These are phyloP conservation scores for Pseudogymnoascus sp. DNA, from an alignment of 2,329 filamentous ascomycete genomes.

Conservation along the genomic window DNA sequence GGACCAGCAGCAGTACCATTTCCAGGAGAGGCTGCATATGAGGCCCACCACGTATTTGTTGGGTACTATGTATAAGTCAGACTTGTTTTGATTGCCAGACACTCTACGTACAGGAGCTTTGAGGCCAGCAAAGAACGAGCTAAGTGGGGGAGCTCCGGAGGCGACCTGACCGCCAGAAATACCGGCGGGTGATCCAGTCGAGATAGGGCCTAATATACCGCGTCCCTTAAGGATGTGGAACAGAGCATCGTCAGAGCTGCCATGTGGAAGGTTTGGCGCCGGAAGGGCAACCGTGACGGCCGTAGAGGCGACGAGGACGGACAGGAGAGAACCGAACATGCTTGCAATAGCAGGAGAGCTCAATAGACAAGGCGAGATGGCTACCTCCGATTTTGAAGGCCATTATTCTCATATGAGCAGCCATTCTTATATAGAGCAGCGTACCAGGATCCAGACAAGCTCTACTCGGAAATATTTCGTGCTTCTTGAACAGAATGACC, in stretches of 20 bases:
- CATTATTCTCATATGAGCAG: background rate
- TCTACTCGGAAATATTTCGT: background rate
- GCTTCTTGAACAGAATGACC: background rate
- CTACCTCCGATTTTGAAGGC: background rate
- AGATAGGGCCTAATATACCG: slow-evolving; percentile 19
- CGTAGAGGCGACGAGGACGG: background rate
- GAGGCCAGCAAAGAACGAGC: slow-evolving; percentile 22
- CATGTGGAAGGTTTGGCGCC: background rate
- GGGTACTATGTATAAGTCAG: slow-evolving; percentile 17
- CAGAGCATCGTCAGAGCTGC: background rate
- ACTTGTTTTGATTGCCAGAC: background rate
- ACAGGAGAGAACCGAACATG: slow-evolving; percentile 5
- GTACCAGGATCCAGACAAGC: background rate
- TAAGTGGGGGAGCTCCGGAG: slow-evolving; percentile 16
- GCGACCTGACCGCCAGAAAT: slow-evolving; percentile 19
- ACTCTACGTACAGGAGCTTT: slow-evolving; percentile 20
- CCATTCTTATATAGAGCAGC: background rate
- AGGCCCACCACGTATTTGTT: slow-evolving; percentile 24
- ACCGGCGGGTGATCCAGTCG: slow-evolving; percentile 17
- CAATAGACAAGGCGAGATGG: background rate
- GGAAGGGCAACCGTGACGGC: background rate
- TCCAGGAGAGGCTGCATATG: slow-evolving; percentile 21
- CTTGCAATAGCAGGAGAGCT: background rate
- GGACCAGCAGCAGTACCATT: slow-evolving; percentile 21
- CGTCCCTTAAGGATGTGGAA: slow-evolving; percentile 11